These are phyloP conservation scores for Atractiella rhizophila DNA, from an alignment of 768 basidiomycete species.

Conservation along the genomic window DNA sequence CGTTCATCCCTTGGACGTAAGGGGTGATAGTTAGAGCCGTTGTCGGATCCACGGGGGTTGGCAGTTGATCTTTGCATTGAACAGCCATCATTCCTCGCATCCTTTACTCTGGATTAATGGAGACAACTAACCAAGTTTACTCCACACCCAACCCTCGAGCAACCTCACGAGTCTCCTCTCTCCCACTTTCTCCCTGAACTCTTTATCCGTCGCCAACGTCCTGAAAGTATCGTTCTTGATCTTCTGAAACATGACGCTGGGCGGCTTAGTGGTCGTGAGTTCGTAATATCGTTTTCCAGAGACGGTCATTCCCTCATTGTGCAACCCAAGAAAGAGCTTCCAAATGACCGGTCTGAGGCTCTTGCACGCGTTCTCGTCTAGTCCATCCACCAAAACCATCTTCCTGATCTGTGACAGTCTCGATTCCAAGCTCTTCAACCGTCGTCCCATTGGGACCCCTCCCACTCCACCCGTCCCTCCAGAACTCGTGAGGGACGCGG, in stretches of 20 bases:
- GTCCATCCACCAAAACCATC: too few relatives aligned
- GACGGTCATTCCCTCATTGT: too few relatives aligned
- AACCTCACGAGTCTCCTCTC: constrained; percentile 91
- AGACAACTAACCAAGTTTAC: constrained; percentile 42
- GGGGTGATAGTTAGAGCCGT: constrained; percentile 20
- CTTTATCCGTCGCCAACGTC: constrained; percentile 81
- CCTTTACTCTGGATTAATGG: background rate
- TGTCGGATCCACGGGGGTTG: background rate
- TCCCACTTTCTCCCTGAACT: constrained; percentile 88
- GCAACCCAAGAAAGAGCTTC: too few relatives aligned
- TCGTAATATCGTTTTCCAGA: too few relatives aligned
- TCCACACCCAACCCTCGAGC: constrained; percentile 96
- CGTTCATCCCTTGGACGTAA: constrained; percentile 98
- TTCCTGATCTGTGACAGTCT: too few relatives aligned
- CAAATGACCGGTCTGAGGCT: too few relatives aligned
- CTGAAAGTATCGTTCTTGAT: constrained; percentile 92
- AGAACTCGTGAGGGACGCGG: too few relatives aligned
- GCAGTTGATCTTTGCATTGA: background rate
- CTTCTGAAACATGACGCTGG: constrained; percentile 68
- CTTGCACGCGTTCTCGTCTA: too few relatives aligned
- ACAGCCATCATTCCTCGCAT: background rate
- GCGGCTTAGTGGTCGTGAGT: too few relatives aligned
- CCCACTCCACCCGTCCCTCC: too few relatives aligned
- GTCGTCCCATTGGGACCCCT: too few relatives aligned
- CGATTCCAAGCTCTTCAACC: too few relatives aligned